These are phyloP conservation scores for Gremmenia infestans DNA, from an alignment of 2,329 filamentous ascomycete species.

Conservation along the genomic window DNA sequence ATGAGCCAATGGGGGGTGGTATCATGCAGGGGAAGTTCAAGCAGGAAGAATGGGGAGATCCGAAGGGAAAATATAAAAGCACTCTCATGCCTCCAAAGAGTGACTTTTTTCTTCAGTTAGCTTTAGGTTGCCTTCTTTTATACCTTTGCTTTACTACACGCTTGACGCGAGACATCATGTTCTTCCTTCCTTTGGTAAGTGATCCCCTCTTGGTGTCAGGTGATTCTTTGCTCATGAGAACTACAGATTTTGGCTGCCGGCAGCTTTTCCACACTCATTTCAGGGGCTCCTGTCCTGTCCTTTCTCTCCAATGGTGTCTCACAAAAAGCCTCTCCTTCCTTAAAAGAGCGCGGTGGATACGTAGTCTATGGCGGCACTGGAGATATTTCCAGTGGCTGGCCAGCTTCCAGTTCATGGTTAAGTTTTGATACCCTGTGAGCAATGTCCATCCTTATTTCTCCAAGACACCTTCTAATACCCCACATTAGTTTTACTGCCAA, in stretches of 20 bases:
- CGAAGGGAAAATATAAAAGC: background rate
- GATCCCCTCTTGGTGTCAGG: background rate
- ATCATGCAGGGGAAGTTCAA: background rate
- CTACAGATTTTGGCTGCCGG: conserved; percentile 16
- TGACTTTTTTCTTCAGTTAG: background rate
- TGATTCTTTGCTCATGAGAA: background rate
- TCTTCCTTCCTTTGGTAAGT: conserved; percentile 14
- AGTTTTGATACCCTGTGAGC: conserved; percentile 14
- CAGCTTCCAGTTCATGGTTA: conserved; percentile 8
- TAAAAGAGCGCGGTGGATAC: conserved; percentile 7
- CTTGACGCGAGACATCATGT: conserved; percentile 12
- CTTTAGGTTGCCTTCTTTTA: background rate
- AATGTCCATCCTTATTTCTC: background rate
- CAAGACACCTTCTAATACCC: background rate
- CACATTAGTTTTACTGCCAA: conserved; percentile 1
- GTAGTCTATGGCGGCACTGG: conserved; percentile 7
- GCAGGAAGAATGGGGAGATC: background rate
- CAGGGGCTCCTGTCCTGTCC: conserved; percentile 11
- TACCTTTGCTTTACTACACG: conserved; percentile 2
- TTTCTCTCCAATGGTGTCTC: background rate
- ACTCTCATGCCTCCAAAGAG: background rate
- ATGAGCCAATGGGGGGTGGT: conserved; percentile 1
- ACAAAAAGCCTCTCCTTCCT: conserved; percentile 1
- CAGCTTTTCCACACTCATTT: conserved; percentile 17
- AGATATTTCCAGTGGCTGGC: conserved; percentile 11